Evolutionary conservation across 2,329 filamentous ascomycete genomes (phyloP).

Genomic region (Phymatotrichopsis omnivora): DNA sequence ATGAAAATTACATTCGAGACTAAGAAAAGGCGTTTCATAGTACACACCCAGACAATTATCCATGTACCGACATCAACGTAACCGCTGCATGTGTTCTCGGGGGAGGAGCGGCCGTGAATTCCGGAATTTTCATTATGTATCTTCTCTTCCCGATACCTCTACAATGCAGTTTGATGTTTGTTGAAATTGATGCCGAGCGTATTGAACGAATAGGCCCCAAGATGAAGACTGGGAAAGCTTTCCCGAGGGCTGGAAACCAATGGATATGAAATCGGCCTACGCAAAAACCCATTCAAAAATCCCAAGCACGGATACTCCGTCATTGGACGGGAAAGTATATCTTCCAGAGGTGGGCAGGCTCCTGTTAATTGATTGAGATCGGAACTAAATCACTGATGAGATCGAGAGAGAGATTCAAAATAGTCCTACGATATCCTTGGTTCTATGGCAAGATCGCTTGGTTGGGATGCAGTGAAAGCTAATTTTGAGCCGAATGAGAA

Average conservation of each 20-base stretch:
- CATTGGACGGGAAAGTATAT: conserved; percentile 55
- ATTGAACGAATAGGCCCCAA: too few species aligned
- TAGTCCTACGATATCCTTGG: conserved; percentile 54
- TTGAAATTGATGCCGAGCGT: too few species aligned
- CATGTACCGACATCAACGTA: conserved; percentile 59
- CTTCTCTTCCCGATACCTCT: too few species aligned
- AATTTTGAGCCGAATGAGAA: conserved; percentile 52
- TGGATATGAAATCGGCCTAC: conserved; percentile 50
- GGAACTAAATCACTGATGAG: too few species aligned
- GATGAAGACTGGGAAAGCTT: conserved; percentile 60
- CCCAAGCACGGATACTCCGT: conserved; percentile 57
- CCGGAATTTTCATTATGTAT: conserved; percentile 49
- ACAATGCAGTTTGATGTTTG: too few species aligned
- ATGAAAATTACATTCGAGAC: too few species aligned
- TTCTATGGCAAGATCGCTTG: conserved; percentile 47
- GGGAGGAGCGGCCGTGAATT: conserved; percentile 56
- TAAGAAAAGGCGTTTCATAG: too few species aligned
- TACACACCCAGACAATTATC: too few species aligned
- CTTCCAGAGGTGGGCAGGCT: too few species aligned
- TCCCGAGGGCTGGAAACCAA: conserved; percentile 58
- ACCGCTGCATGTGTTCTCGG: conserved; percentile 64
- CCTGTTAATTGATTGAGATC: too few species aligned
- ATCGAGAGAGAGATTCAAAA: too few species aligned
- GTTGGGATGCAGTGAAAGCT: conserved; percentile 54
- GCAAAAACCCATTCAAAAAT: conserved; percentile 58